A percentile compares a stretch with the other conserved stretches of the same genome.
Conservation (phyloP, 306 rosid species). For the Arachis hypogaea region DNA sequence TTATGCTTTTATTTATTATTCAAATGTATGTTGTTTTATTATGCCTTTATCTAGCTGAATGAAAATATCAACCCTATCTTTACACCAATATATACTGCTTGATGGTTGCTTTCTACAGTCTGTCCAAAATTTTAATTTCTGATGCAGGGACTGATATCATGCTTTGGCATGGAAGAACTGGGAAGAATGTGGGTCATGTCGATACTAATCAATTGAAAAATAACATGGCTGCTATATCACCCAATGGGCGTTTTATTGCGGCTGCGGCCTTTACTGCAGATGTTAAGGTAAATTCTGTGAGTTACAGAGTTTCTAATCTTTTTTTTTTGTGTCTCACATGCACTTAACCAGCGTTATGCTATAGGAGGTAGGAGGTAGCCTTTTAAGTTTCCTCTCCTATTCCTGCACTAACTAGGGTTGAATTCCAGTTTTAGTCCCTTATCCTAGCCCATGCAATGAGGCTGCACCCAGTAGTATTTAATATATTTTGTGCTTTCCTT, state of each 20-base stretch:
- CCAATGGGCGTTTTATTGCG: conserved; percentile 97
- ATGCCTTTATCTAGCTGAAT: neutral
- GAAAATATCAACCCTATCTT: conserved; percentile 22
- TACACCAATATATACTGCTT: conserved; percentile 12
- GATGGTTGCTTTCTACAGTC: conserved; percentile 24
- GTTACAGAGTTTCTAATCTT: too few species aligned
- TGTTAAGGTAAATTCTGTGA: conserved; percentile 66
- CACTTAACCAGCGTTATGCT: conserved; percentile 7
- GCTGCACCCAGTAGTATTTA: conserved; percentile 8
- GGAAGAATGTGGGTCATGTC: conserved; percentile 83
- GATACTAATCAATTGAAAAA: conserved; percentile 97
- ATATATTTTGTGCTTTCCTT: conserved; percentile 28
- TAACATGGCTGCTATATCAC: conserved; percentile 90
- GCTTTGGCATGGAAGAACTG: conserved; percentile 95
- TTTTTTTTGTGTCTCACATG: neutral
- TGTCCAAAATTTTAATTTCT: conserved; percentile 39
- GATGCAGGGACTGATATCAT: conserved; percentile 84
- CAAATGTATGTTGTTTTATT: too few species aligned
- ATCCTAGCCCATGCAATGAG: conserved; percentile 24
- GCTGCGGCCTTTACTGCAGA: conserved; percentile 99
- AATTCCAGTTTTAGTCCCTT: conserved; percentile 23
- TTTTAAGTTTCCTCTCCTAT: conserved; percentile 10
- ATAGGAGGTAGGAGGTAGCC: neutral
- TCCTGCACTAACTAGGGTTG: conserved; percentile 2
- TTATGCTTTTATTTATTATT: conserved; percentile 12